A percentile compares a stretch with the other conserved stretches of the same genome.
Evolutionary conservation across 306 rosid genomes (phyloP).

Genomic region (Medicago ruthenica): DNA sequence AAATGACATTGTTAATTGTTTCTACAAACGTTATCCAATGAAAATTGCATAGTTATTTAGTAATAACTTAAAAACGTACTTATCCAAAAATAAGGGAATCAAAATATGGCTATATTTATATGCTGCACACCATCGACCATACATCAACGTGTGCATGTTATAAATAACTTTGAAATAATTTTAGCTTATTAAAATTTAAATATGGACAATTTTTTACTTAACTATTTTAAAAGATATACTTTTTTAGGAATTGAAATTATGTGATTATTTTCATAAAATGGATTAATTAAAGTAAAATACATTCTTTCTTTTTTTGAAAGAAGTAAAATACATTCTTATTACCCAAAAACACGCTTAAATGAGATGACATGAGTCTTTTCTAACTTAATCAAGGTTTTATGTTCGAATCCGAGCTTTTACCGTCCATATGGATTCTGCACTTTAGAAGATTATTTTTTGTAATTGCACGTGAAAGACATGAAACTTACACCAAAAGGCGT

Average conservation of each 20-base stretch:
- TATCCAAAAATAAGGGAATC: slow-evolving; percentile 46
- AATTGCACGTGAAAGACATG: no score
- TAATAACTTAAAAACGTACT: slow-evolving; percentile 31
- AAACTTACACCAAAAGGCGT: no score
- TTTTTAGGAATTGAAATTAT: background rate
- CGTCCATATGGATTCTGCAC: no score
- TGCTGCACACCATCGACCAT: slow-evolving; percentile 46
- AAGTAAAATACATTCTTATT: background rate
- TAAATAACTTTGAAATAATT: slow-evolving; percentile 13
- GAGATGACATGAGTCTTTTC: no score
- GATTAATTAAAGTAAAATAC: background rate
- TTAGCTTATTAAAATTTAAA: background rate
- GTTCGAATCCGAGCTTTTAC: no score
- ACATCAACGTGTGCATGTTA: slow-evolving; percentile 36
- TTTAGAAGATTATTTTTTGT: no score
- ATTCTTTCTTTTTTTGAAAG: no score
- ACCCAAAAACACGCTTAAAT: no score
- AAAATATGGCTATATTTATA: slow-evolving; percentile 44
- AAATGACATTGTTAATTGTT: background rate
- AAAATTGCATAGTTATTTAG: slow-evolving; percentile 29
- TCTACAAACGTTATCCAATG: slow-evolving; percentile 39
- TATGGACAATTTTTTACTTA: background rate
- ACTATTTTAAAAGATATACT: background rate
- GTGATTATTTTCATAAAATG: background rate
- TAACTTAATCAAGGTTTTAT: no score